Conservation (phyloP, 164 flowering plant genomes). For the Stephania japonica region DNA sequence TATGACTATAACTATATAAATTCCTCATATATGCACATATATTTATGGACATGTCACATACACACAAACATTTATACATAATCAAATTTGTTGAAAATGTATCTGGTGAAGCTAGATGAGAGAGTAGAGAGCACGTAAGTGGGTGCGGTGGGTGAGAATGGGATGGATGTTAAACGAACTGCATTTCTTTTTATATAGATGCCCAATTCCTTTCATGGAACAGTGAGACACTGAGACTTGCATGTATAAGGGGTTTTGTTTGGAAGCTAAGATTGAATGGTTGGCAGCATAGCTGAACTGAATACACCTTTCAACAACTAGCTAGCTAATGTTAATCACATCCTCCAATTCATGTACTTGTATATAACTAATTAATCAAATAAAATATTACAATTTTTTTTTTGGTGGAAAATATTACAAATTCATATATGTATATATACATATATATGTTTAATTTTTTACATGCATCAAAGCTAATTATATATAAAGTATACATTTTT, state of each 20-base stretch:
- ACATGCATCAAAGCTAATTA: too few species aligned
- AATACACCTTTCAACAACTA: not conserved
- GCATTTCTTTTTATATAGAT: not conserved
- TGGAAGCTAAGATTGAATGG: constrained; percentile 3
- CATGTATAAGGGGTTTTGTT: not conserved
- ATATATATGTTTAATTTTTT: too few species aligned
- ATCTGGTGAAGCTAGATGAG: not conserved
- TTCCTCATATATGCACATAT: too few species aligned
- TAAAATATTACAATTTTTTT: too few species aligned
- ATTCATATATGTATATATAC: too few species aligned
- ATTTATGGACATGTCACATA: too few species aligned
- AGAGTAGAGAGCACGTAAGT: not conserved
- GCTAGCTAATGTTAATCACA: not conserved
- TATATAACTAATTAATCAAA: too few species aligned
- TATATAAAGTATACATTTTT: too few species aligned
- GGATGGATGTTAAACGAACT: not conserved
- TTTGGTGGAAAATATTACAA: too few species aligned
- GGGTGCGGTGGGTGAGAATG: constrained; percentile 1
- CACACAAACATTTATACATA: not conserved
- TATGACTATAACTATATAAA: not conserved
- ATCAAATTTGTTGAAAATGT: not conserved
- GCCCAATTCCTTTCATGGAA: not conserved
- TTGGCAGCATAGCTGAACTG: not conserved
- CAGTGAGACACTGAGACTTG: not conserved
- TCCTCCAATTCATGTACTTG: not conserved